Evolutionary conservation across 1,284 basidiomycete genomes (phyloP).

Genomic region (Rhodotorula sp.): DNA sequence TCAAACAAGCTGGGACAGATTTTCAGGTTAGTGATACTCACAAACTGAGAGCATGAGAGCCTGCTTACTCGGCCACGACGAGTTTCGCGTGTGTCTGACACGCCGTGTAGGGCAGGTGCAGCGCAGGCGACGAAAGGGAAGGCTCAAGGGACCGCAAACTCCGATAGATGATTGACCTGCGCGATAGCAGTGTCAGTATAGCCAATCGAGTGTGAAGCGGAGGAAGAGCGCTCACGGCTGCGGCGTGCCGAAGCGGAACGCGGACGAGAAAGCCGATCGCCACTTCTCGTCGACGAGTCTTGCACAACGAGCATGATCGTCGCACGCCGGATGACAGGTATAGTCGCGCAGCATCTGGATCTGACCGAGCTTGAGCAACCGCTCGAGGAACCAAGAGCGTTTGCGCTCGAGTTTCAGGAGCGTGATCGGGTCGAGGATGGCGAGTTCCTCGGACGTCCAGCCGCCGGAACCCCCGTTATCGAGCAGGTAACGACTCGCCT

Average conservation of each 20-base stretch:
- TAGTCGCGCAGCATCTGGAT: conserved; percentile 85
- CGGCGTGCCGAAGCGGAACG: conserved; percentile 71
- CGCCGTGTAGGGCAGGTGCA: conserved; percentile 73
- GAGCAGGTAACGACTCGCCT: conserved; percentile 82
- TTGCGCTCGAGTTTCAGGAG: conserved; percentile 81
- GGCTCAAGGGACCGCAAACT: conserved; percentile 77
- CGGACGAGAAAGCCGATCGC: conserved; percentile 69
- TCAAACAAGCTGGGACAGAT: conserved; percentile 14
- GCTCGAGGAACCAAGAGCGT: conserved; percentile 89
- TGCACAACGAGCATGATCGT: conserved; percentile 74
- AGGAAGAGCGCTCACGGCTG: conserved; percentile 40
- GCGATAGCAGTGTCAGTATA: conserved; percentile 61
- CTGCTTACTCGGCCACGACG: conserved; percentile 22
- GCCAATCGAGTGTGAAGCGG: conserved; percentile 40
- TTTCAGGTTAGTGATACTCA: no score
- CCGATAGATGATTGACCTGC: conserved; percentile 76
- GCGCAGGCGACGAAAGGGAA: conserved; percentile 61
- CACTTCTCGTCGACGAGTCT: conserved; percentile 91
- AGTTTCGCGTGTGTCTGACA: conserved; percentile 72
- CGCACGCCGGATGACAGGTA: conserved; percentile 69
- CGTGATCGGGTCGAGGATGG: conserved; percentile 64
- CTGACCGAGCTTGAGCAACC: conserved; percentile 84
- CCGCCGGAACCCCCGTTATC: conserved; percentile 59
- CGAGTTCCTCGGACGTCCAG: conserved; percentile 68
- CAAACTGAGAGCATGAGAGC: background rate